Evolutionary conservation across 805 yeast genomes (phyloP).

Genomic region (Yamadazyma akitaensis): DNA sequence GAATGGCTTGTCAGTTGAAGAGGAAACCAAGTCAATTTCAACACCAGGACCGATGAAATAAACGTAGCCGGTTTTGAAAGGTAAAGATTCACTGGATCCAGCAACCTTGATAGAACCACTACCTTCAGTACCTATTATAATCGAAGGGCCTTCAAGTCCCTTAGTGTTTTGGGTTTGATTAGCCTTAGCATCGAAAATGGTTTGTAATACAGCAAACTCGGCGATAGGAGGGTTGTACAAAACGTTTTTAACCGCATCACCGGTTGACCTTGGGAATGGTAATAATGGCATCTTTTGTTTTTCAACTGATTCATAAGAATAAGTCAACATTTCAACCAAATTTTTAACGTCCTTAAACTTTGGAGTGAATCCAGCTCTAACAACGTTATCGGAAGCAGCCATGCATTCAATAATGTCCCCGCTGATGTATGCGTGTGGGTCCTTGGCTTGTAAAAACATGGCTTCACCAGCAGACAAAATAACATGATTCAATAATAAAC

Average conservation of each 20-base stretch:
- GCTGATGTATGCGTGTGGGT: slow-evolving; percentile 95
- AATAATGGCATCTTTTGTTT: slow-evolving; percentile 85
- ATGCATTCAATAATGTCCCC: slow-evolving; percentile 99
- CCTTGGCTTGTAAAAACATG: slow-evolving; percentile 93
- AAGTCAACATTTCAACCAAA: slow-evolving; percentile 87
- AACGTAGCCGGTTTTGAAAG: slow-evolving; percentile 67
- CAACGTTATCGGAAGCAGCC: slow-evolving; percentile 99
- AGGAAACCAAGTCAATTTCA: slow-evolving; percentile 56
- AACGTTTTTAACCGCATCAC: slow-evolving; percentile 57
- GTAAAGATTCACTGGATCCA: slow-evolving; percentile 27
- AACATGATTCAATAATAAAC: slow-evolving; percentile 87
- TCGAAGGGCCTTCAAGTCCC: slow-evolving; percentile 80
- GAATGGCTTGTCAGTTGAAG: slow-evolving; percentile 43
- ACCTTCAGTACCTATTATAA: slow-evolving; percentile 81
- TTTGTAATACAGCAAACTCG: slow-evolving; percentile 91
- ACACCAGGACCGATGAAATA: slow-evolving; percentile 81
- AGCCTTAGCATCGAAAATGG: slow-evolving; percentile 49
- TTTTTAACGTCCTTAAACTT: slow-evolving; percentile 93
- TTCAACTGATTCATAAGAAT: slow-evolving; percentile 81
- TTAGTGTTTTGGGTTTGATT: slow-evolving; percentile 54
- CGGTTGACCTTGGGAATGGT: slow-evolving; percentile 55
- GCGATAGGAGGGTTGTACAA: slow-evolving; percentile 95
- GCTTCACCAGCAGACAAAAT: slow-evolving; percentile 85
- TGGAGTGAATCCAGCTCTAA: slow-evolving; percentile 99
- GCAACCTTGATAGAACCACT: slow-evolving; percentile 54